These are phyloP conservation scores for Ceratocystis huliohia DNA, from an alignment of 2,329 filamentous ascomycete species.

Conservation along the genomic window DNA sequence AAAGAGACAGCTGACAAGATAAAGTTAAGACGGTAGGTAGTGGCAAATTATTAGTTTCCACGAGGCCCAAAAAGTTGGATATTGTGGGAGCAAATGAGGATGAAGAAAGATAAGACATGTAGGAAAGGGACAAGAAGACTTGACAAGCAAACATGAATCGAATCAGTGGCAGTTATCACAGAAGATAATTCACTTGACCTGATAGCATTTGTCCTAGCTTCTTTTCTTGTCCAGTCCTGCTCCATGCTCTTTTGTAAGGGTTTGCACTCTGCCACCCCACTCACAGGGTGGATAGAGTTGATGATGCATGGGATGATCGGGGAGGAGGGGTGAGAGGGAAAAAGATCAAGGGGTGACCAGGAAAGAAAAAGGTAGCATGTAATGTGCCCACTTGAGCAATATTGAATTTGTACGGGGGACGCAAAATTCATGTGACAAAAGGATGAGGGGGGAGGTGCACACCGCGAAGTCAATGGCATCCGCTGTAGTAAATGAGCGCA, in stretches of 20 bases:
- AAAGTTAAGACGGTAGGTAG: background rate
- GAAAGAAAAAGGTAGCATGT: background rate
- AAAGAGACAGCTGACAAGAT: background rate
- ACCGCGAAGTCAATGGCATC: background rate
- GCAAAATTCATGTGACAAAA: conserved; percentile 3
- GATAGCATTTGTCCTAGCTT: background rate
- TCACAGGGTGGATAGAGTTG: background rate
- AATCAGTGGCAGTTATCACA: no score
- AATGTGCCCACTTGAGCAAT: background rate
- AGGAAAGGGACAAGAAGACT: background rate
- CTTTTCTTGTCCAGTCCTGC: background rate
- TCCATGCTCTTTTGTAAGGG: background rate
- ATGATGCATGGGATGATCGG: background rate
- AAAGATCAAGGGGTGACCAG: background rate
- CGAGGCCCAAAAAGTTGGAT: background rate
- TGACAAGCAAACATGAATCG: background rate
- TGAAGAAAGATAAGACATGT: conserved; percentile 9
- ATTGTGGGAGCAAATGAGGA: background rate
- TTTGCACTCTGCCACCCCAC: background rate
- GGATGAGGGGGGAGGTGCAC: background rate
- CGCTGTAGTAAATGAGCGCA: background rate
- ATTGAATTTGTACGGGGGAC: background rate
- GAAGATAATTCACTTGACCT: background rate
- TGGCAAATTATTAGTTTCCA: background rate
- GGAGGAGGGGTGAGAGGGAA: background rate